Conservation (phyloP, 148 eudicot genomes). For the Amaranthus hypochondriacus region DNA sequence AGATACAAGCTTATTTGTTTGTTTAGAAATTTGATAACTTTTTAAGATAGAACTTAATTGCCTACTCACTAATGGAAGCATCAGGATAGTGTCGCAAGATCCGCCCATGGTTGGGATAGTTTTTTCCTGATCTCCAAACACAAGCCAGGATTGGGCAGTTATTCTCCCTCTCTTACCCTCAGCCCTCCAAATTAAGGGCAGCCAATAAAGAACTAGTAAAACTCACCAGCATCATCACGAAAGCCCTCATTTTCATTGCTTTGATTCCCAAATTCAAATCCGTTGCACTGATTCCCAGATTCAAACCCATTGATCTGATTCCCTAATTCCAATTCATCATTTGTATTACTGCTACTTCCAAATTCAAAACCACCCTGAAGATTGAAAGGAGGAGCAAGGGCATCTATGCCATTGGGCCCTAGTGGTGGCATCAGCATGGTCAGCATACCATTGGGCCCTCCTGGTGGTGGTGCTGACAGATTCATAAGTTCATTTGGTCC, state of each 20-base stretch:
- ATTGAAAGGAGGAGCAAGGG: neutral
- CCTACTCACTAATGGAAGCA: neutral
- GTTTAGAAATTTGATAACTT: neutral
- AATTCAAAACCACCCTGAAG: constrained; percentile 8
- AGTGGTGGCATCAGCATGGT: too few species aligned
- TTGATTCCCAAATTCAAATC: neutral
- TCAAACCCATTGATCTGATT: neutral
- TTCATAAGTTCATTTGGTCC: too few species aligned
- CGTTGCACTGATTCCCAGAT: neutral
- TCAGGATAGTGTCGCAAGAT: neutral
- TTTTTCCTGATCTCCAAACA: neutral
- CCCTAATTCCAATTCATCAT: neutral
- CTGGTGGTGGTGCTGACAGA: too few species aligned
- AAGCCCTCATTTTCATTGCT: too few species aligned
- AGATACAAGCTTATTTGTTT: too few species aligned
- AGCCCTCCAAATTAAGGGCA: neutral
- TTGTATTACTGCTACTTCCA: constrained; percentile 1
- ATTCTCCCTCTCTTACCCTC: neutral
- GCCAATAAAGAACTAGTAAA: neutral
- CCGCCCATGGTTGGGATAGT: neutral
- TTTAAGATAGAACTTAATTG: neutral
- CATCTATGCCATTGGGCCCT: neutral
- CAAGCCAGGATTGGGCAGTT: neutral
- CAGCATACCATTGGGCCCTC: too few species aligned
- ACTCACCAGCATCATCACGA: neutral